A percentile compares a stretch with the other conserved stretches of the same genome.
Evolutionary conservation across 805 yeast genomes (phyloP).

Genomic region (Nakazawaea molendinolei): DNA sequence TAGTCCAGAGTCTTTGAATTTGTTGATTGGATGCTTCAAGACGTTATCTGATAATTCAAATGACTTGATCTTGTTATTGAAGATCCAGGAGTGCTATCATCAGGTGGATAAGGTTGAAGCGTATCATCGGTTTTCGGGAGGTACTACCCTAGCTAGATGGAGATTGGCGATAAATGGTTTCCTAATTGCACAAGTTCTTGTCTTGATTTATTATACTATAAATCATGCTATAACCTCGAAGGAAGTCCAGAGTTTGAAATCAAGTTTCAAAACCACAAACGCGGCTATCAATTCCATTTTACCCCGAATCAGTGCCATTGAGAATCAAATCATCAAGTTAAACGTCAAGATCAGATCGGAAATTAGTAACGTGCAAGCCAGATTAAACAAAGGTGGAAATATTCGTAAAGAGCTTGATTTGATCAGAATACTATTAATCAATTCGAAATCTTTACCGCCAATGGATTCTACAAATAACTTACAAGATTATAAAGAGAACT

Average conservation of each 20-base stretch:
- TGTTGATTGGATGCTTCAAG: conserved; percentile 19
- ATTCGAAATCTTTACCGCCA: conserved; percentile 13
- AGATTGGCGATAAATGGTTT: conserved; percentile 8
- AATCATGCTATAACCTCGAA: conserved; percentile 8
- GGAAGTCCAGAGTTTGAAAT: conserved; percentile 3
- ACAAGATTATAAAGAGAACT: background rate
- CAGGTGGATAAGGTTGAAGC: conserved; percentile 18
- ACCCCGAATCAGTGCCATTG: background rate
- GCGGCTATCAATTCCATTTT: background rate
- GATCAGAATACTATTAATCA: background rate
- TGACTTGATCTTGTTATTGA: conserved; percentile 20
- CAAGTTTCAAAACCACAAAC: background rate
- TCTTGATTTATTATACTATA: conserved; percentile 9
- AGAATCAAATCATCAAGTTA: conserved; percentile 6
- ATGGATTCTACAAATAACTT: conserved; percentile 10
- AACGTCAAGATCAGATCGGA: conserved; percentile 12
- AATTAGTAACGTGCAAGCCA: conserved; percentile 13
- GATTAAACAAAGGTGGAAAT: conserved; percentile 19
- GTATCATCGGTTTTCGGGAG: conserved; percentile 8
- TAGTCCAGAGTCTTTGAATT: conserved; percentile 8
- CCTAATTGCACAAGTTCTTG: conserved; percentile 1
- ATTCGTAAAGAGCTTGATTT: conserved; percentile 13
- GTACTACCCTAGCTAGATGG: conserved; percentile 9
- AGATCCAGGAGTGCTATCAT: conserved; percentile 23
- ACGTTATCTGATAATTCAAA: conserved; percentile 11